These are phyloP conservation scores for Plectranthus barbatus DNA, from an alignment of 257 asterid species.

Conservation along the genomic window DNA sequence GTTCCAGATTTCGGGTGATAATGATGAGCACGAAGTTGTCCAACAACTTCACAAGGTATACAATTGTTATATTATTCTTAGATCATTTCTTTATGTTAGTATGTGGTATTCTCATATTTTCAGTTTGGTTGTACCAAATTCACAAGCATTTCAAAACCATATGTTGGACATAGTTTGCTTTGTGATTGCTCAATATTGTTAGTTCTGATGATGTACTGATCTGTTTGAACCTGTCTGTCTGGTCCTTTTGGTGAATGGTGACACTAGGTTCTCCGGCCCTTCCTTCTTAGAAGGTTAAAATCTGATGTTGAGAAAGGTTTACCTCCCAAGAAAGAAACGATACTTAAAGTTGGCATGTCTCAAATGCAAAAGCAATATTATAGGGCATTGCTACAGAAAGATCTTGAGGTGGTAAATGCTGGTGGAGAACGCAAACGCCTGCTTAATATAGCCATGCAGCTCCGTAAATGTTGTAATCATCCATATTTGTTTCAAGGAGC, in stretches of 20 bases:
- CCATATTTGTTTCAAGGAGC: constrained; percentile 99
- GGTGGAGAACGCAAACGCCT: constrained; percentile 99
- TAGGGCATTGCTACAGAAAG: constrained; percentile 91
- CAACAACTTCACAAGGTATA: constrained; percentile 99
- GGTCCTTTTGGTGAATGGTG: constrained; percentile 13
- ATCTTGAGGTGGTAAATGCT: constrained; percentile 98
- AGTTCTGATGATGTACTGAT: not conserved
- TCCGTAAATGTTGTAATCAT: constrained; percentile 97
- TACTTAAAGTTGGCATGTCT: constrained; percentile 99
- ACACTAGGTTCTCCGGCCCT: constrained; percentile 87
- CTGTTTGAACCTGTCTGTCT: not conserved
- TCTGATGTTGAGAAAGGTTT: constrained; percentile 99
- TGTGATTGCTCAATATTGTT: not conserved
- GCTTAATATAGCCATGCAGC: constrained; percentile 97
- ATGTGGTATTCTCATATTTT: not conserved
- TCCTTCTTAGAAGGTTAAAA: constrained; percentile 91
- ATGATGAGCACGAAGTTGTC: constrained; percentile 98
- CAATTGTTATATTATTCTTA: not conserved
- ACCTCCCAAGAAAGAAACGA: constrained; percentile 99
- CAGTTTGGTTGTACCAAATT: not conserved
- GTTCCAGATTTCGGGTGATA: constrained; percentile 98
- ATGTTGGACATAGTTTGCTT: not conserved
- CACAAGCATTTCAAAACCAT: not conserved
- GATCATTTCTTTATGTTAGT: not conserved
- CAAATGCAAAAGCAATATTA: constrained; percentile 98